Base-by-base conservation (phyloP, 2,329 filamentous ascomycete genomes). In the Madurella fahalii region DNA sequence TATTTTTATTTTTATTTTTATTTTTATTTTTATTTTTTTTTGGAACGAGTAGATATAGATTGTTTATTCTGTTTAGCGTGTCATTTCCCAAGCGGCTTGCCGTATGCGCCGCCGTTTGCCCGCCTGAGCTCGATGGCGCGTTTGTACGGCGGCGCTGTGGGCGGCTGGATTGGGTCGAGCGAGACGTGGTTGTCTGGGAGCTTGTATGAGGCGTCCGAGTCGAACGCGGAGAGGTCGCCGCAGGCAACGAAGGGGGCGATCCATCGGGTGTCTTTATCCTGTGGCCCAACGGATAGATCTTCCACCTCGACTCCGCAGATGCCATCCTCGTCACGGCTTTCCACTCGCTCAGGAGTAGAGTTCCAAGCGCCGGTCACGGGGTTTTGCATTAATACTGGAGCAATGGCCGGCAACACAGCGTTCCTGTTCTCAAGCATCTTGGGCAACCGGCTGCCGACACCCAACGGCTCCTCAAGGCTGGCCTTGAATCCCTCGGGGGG, bases 221-320 rank as follows among this genome's bases (percentile, higher is more conserved):
- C 94, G 74, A 92, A 99, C 11, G 90, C 86, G 20, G 91, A 95
- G 50, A 99, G 78, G 72, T 99, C 94, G 44, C 94, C 94, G 69
- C 94, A 99, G n/a, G 94, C 92, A 65, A 99, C 82, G 68, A 99
- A 99, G 0, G 93, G 91, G 3, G 92, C 91, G 63, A 97, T 93
- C 91, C 93, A 97, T 48, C 87, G 77, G 31, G 77, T 71, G 56
- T 83, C 77, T 48, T 72, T 62, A 55, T 67, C 48, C 34, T 58
- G 60, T 18, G 60, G 65, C 42, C 65, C 70, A 58, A 59, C 69
- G 55, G 56, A 70, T 43, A 59, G 64, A 60, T 77, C 80, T 67
- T 83, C 78, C n/a, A 77, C 65, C 69, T 76, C 65, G 68, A 78
- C 63, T 69, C 81, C 70, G 72, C 76, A 61, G 61, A 80, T 61